Conservation (phyloP, 2,329 filamentous ascomycete species). For the Fusarium solani-melongenae region DNA sequence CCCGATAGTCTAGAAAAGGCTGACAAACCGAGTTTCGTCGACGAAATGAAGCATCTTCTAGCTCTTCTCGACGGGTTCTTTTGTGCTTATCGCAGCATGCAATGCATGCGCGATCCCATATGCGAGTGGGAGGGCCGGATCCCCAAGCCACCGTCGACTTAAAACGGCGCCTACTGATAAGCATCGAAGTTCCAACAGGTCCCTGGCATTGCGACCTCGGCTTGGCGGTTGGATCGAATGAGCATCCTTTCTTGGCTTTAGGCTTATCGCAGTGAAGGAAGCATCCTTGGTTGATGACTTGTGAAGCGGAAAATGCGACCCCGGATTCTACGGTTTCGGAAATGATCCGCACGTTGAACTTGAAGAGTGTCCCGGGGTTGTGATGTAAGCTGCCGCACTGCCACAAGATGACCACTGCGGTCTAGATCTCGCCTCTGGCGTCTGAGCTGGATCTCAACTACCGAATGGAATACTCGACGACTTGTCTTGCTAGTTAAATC, state of each 20-base stretch:
- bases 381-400: not conserved
- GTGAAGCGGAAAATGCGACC: slow-evolving; percentile 3
- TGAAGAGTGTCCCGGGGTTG: not conserved
- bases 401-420: not conserved
- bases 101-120: slow-evolving; percentile 24
- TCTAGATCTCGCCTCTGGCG: not conserved
- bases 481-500: not conserved
- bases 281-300: not conserved
- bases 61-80: slow-evolving; percentile 17
- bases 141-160: slow-evolving; percentile 32
- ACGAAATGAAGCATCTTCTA: slow-evolving; percentile 21
- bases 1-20: not conserved
- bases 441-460: not conserved
- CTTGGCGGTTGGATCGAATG: slow-evolving; percentile 35
- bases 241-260: slow-evolving; percentile 33
- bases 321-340: slow-evolving; percentile 4
- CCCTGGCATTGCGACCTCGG: slow-evolving; percentile 13
- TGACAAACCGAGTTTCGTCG: not conserved
- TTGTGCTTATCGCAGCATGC: slow-evolving; percentile 32
- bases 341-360: not conserved
- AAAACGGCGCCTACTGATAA: slow-evolving; percentile 42
- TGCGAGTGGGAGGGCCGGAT: slow-evolving; percentile 15
- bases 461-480: not conserved
- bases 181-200: slow-evolving; percentile 34
- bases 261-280: slow-evolving; percentile 8